phyloP scores from a whole-genome alignment of 192 early-diverging fungal genomes.

The Coemansia sp. region DNA sequence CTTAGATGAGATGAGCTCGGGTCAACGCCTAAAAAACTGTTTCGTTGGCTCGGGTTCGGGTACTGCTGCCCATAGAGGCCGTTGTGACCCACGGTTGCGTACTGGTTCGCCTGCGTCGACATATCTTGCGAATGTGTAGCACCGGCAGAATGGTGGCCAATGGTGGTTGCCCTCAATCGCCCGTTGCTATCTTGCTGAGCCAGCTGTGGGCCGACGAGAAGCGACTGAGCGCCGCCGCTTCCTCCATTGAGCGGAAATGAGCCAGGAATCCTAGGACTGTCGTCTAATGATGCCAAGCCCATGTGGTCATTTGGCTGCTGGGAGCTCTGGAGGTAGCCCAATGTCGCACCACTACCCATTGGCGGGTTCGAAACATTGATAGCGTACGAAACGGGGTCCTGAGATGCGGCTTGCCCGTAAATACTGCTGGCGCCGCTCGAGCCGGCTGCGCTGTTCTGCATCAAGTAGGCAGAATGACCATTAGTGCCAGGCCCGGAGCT shows the following conservation, averaged over 20 bases:
- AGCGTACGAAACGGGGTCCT: not conserved
- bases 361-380: not conserved
- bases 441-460: slow-evolving; percentile 1
- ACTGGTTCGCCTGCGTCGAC: not conserved
- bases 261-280: slow-evolving; percentile 24
- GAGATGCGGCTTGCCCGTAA: not conserved
- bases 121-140: not conserved
- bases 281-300: not conserved
- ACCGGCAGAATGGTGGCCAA: slow-evolving; percentile 12
- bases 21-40: slow-evolving; percentile 61
- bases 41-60: slow-evolving; percentile 11
- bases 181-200: slow-evolving; percentile 14
- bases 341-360: too few relatives aligned
- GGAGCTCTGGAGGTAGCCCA: not conserved
- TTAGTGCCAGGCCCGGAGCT: slow-evolving; percentile 21
- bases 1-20: slow-evolving; percentile 47
- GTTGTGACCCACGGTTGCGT: slow-evolving; percentile 3
- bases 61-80: not conserved
- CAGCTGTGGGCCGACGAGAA: slow-evolving; percentile 16
- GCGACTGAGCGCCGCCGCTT: slow-evolving; percentile 10
- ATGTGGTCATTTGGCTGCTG: not conserved
- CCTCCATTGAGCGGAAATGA: slow-evolving; percentile 25
- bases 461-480: slow-evolving; percentile 15
- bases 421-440: slow-evolving; percentile 7
- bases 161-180: slow-evolving; percentile 26